Base-by-base conservation (phyloP, 345 rosid genomes). In the Sonneratia alba region DNA sequence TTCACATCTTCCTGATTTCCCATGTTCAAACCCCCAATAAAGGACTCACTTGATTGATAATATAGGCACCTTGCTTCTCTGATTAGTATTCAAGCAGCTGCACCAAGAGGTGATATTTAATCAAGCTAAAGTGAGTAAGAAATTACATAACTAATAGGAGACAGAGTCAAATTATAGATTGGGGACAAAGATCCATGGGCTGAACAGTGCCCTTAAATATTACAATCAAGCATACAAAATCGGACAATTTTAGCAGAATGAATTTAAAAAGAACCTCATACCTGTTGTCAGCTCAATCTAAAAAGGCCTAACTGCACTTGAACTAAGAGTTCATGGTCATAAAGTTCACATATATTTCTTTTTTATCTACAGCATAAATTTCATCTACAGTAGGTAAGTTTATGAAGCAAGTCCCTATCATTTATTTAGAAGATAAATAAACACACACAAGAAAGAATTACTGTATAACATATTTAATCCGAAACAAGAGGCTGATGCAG, bases 1-100 rank as follows among this genome's bases (percentile, higher is more conserved):
- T 92, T 92, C 18, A 78, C 78, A 68, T 95, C 99, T 62, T 89
- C 99, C 74, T 75, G 86, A 81, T 84, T 88, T 68, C 89, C 96
- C 99, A 95, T 95, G 76, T 69, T 69, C 67, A 76, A 70, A 68
- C 80, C 74, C 76, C 79, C 57, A 64, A 70, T n/a, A 22, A 57
- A 48, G 57, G n/a, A 32, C 62, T 56, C 27, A 38, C 55, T 38
- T 10, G 51, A 55, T 4, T 55, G 59, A 55, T 18, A 55, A 12
- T 55, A 57, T 18, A n/a, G 34, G 1, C n/a, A 24, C 13, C 63
- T 57, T 57, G n/a, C 57, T 53, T 16, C 22, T 8, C 7, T 53
- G 57, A 53, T 53, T 3, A 13, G 21, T 53, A 8, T n/a, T 57
- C 63, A n/a, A 57, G 32, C 11, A 57, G 34, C 63, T 57, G 63